Base-by-base conservation (phyloP, 345 rosid species). In the Eucalyptus victrix region DNA sequence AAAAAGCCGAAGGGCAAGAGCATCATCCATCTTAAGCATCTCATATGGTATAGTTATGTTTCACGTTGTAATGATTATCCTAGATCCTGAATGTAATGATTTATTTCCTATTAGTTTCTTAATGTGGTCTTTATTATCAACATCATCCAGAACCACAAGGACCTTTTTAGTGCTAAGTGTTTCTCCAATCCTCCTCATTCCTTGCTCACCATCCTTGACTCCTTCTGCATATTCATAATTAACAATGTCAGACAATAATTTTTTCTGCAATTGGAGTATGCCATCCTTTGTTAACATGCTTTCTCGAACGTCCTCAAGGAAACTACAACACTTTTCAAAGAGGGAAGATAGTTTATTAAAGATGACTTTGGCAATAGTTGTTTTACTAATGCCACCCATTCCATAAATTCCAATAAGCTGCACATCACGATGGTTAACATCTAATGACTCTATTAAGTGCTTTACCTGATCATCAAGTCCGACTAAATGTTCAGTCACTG, bases 201-300 rank as follows among this genome's bases (percentile, higher is more conserved):
- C 40, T n/a, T 67, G 6, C 0, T 67, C 76, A n/a, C 6, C 1
- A 15, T 67, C 11, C 19, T 32, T 2, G 40, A 67, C 10, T n/a
- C 6, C 6, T n/a, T 8, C 21, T 15, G 11, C 40, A 15, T 0
- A n/a, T 67, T 1, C 5, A 67, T 6, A n/a, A n/a, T 28, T 1
- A 50, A 50, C 7, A 16, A 50, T 50, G 19, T 50, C 3, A 50
- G 19, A 50, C 3, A 50, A 3, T 16, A 50, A 5, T 50, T 50
- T 50, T 15, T 50, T 50, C 3, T 50, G 53, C 53, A 50, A 16
- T 16, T 50, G 53, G 19, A 16, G 1, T 50, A 50, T 50, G 7
- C 19, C 53, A 6, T 50, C 53, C 19, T 50, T 16, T 1, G 7
- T 50, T 3, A 5, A 50, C 19, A 16, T 15, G 7, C 7, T 50